phyloP scores from a whole-genome alignment of 106 monocot genomes.

The Amphibolis antarctica region DNA sequence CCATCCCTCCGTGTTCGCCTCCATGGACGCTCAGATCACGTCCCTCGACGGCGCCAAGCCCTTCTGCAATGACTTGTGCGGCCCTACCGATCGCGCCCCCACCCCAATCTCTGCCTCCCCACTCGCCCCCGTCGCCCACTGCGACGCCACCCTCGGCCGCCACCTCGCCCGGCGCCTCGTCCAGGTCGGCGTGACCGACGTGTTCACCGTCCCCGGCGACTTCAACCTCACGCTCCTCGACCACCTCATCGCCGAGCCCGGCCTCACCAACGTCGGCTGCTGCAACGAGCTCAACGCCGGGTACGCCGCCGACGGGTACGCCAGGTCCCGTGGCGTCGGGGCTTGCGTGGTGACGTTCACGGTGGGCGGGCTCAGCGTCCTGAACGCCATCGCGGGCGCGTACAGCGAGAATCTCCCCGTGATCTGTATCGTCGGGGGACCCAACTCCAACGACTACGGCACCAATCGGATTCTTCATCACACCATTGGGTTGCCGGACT shows the following conservation, averaged over 20 bases:
- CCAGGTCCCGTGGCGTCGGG: constrained; percentile 18
- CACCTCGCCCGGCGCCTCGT: constrained; percentile 36
- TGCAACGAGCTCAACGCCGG: constrained; percentile 37
- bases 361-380: constrained; percentile 27
- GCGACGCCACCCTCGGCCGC: constrained; percentile 27
- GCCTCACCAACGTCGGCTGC: constrained; percentile 25
- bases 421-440: constrained; percentile 21
- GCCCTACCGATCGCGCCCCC: too few species aligned
- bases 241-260: constrained; percentile 31
- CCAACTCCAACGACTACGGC: constrained; percentile 37
- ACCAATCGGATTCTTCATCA: constrained; percentile 35
- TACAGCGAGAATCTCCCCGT: constrained; percentile 27
- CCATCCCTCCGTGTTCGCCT: too few species aligned
- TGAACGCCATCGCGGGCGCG: constrained; percentile 29
- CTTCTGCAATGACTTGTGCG: too few species aligned
- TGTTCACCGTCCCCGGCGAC: constrained; percentile 29
- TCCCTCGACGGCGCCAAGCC: too few species aligned
- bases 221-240: constrained; percentile 36
- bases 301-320: constrained; percentile 30
- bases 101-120: too few species aligned
- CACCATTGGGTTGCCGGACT: constrained; percentile 7
- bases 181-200: constrained; percentile 25
- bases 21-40: too few species aligned
- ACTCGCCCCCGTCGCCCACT: too few species aligned
- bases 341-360: constrained; percentile 30